Evolutionary conservation across 1,284 basidiomycete species (phyloP), one percentile per base, ranked within the genome.

Genomic region (Cryptococcus sp.): DNA sequence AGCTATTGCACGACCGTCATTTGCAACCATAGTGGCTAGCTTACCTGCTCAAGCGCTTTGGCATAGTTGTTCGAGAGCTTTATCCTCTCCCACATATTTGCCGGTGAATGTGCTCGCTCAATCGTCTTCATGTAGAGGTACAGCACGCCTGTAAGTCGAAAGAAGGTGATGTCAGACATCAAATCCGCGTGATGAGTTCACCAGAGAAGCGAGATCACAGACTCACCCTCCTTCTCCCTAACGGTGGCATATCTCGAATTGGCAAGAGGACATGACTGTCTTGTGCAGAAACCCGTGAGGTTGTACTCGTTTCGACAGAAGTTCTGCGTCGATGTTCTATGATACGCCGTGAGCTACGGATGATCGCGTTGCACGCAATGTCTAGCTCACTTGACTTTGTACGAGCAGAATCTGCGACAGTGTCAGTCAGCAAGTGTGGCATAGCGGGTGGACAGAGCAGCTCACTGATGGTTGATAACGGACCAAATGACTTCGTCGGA

Each of bases 301-400:
- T 99, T 99, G 83, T 96, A 98, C 79, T 97, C 93, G 79, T 99
- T 99, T 52, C 94, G 84, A 80, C 96, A 99, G 81, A 99, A 98
- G 74, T 96, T 98, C 79, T 96, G 93, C 1, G 91, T 95, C 1
- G 86, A 82, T 1, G 93, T 93, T 79, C 93, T 95, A 75, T 10
- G 20, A 8, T 15, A n/a, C 30, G 22, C 51, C 20, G 51, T 52
- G 38, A 48, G 8, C 30, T 22, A 3, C 38, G 17, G 30, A n/a
- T 39, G n/a, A 8, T 7, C 8, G 7, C 20, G 8, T 52, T 20
- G 6, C 46, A 7, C 17, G 30, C 42, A 3, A 19, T 13, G 20
- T 5, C 13, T n/a, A 16, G 82, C 90, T 75, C 69, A 93, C 93
- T 93, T 96, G 83, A 97, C 92, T 88, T 95, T 96, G 80, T 94